phyloP scores from a whole-genome alignment of 176 grass and related monocot genomes.

The Aegilops longissima region DNA sequence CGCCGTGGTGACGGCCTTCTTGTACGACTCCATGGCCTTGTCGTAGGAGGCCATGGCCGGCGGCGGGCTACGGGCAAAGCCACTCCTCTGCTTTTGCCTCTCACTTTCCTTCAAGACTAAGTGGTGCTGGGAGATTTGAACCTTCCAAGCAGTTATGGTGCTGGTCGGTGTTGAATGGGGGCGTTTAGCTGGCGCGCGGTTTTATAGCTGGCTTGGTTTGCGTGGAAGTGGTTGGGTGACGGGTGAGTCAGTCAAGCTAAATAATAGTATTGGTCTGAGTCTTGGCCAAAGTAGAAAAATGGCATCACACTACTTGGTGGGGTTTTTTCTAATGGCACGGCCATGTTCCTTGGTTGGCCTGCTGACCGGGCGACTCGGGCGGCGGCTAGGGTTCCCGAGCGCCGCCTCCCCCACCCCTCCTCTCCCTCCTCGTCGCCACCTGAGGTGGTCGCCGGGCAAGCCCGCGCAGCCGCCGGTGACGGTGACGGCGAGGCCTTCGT shows the following conservation, averaged over 20 bases:
- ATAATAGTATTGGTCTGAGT: background rate
- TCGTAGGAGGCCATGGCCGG: constrained; percentile 49
- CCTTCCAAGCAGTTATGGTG: background rate
- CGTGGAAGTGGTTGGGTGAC: constrained; percentile 23
- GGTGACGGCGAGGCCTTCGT: too few relatives aligned
- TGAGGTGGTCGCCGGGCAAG: too few relatives aligned
- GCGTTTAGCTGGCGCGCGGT: constrained; percentile 4
- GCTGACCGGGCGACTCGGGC: too few relatives aligned
- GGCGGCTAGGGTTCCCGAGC: too few relatives aligned
- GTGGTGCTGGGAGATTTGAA: background rate
- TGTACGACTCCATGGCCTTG: constrained; percentile 68
- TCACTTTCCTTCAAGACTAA: background rate
- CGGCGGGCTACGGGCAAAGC: background rate
- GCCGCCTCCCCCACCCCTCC: too few relatives aligned
- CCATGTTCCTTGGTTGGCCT: background rate
- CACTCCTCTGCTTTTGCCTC: background rate
- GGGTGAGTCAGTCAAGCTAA: constrained; percentile 12
- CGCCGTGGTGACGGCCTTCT: constrained; percentile 58
- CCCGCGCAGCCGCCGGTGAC: too few relatives aligned
- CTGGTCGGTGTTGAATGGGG: constrained; percentile 31
- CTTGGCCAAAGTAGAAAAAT: constrained; percentile 13
- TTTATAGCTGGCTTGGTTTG: constrained; percentile 28
- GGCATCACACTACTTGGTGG: background rate
- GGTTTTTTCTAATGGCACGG: constrained; percentile 5
- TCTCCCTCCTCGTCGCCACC: too few relatives aligned